Evolutionary conservation across 2,329 filamentous ascomycete genomes (phyloP).

Genomic region (Cryphonectria nitschkei): DNA sequence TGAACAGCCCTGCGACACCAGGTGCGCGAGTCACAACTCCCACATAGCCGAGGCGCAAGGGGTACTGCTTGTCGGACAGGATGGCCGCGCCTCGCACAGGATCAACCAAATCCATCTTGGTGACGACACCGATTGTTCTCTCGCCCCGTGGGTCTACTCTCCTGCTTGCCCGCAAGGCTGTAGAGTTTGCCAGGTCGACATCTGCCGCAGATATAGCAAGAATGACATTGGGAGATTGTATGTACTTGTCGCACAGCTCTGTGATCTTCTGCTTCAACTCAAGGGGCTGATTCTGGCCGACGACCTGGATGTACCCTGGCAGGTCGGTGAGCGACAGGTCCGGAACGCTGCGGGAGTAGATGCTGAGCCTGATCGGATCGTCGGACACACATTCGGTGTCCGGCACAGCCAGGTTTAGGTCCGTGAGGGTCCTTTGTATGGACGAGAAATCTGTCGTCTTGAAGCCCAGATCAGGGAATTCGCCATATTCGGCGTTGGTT

Average conservation of each 20-base stretch:
- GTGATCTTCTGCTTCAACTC: slow-evolving; percentile 95
- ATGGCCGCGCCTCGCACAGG: slow-evolving; percentile 76
- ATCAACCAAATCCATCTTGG: slow-evolving; percentile 98
- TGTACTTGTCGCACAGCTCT: slow-evolving; percentile 97
- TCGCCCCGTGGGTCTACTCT: slow-evolving; percentile 93
- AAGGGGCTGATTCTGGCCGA: slow-evolving; percentile 84
- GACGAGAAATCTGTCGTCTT: slow-evolving; percentile 89
- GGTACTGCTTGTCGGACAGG: slow-evolving; percentile 88
- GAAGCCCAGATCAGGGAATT: slow-evolving; percentile 90
- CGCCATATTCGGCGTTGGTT: slow-evolving; percentile 85
- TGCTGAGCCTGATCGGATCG: slow-evolving; percentile 93
- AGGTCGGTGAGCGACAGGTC: slow-evolving; percentile 95
- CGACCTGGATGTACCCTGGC: slow-evolving; percentile 96
- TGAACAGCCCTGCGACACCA: slow-evolving; percentile 72
- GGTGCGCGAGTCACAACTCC: slow-evolving; percentile 90
- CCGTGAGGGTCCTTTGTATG: slow-evolving; percentile 91
- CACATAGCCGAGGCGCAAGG: slow-evolving; percentile 91
- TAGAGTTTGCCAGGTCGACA: slow-evolving; percentile 95
- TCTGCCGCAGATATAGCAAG: slow-evolving; percentile 96
- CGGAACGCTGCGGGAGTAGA: slow-evolving; percentile 93
- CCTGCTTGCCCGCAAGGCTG: slow-evolving; percentile 84
- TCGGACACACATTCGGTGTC: slow-evolving; percentile 92
- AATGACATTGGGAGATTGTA: slow-evolving; percentile 93
- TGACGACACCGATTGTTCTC: slow-evolving; percentile 96
- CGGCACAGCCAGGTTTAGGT: slow-evolving; percentile 91